phyloP scores from a whole-genome alignment of 805 yeast species.

The Pichia deserticola region DNA sequence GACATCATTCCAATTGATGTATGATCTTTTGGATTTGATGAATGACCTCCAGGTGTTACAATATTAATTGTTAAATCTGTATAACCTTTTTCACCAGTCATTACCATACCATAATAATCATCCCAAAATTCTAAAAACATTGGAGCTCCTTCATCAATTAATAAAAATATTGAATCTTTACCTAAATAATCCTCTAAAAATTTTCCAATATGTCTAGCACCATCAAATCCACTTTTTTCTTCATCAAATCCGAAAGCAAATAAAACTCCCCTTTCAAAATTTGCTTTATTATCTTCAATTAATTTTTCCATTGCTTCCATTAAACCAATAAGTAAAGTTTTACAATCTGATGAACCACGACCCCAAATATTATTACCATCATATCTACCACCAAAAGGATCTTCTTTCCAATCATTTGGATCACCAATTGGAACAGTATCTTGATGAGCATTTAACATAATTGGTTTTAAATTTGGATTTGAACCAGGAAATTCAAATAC shows the following conservation, averaged over 20 bases:
- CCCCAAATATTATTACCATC: constrained; percentile 68
- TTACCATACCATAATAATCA: constrained; percentile 34
- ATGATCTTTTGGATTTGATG: constrained; percentile 57
- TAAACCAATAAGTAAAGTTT: constrained; percentile 57
- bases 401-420: constrained; percentile 50
- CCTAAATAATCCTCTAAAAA: constrained; percentile 51
- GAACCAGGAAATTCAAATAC: constrained; percentile 59
- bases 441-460: constrained; percentile 67
- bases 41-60: constrained; percentile 51
- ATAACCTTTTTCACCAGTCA: constrained; percentile 40
- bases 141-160: constrained; percentile 49
- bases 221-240: constrained; percentile 56
- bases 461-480: constrained; percentile 45
- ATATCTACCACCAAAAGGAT: constrained; percentile 56
- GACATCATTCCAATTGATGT: constrained; percentile 70
- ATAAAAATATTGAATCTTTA: constrained; percentile 45
- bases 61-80: constrained; percentile 41
- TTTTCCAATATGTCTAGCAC: constrained; percentile 48
- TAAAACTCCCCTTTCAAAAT: constrained; percentile 44
- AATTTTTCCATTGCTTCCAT: constrained; percentile 59
- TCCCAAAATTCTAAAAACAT: constrained; percentile 27
- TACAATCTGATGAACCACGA: constrained; percentile 72
- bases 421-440: constrained; percentile 76
- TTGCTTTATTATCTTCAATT: constrained; percentile 40
- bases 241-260: constrained; percentile 75